These are phyloP conservation scores for Begonia peltatifolia DNA, from an alignment of 306 rosid species.

Conservation along the genomic window DNA sequence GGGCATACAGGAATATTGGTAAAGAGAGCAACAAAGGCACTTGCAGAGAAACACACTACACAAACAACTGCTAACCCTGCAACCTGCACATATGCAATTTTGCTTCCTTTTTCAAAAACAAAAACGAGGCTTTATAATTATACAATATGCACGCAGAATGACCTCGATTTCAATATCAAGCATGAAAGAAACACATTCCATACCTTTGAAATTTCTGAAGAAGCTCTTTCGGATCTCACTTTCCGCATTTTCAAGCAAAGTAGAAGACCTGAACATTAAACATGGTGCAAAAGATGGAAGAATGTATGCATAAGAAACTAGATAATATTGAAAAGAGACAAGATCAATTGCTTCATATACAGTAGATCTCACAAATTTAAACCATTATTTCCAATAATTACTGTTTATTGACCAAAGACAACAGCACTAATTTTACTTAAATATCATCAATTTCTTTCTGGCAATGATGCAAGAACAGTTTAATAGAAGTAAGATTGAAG, in stretches of 20 bases:
- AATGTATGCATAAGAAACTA: too few relatives aligned
- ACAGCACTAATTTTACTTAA: too few relatives aligned
- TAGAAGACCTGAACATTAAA: constrained; percentile 29
- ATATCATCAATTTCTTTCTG: background rate
- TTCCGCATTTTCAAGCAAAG: constrained; percentile 31
- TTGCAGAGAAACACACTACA: constrained; percentile 38
- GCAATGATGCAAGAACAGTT: background rate
- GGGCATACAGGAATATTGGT: constrained; percentile 49
- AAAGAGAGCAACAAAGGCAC: constrained; percentile 47
- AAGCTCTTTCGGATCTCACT: constrained; percentile 54
- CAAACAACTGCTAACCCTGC: constrained; percentile 45
- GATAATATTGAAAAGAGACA: background rate
- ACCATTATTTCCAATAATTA: too few relatives aligned
- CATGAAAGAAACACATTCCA: background rate
- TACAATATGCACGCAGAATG: too few relatives aligned
- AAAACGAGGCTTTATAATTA: too few relatives aligned
- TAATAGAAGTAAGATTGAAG: background rate
- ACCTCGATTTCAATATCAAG: too few relatives aligned
- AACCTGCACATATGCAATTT: constrained; percentile 28
- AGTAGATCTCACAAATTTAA: too few relatives aligned
- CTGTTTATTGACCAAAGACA: too few relatives aligned
- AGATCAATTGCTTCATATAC: too few relatives aligned
- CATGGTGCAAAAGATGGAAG: too few relatives aligned
- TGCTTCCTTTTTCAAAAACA: too few relatives aligned
- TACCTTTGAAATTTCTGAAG: constrained; percentile 71